Conservation (phyloP, 495 filamentous ascomycete species). For the Sporormia fimetaria region DNA sequence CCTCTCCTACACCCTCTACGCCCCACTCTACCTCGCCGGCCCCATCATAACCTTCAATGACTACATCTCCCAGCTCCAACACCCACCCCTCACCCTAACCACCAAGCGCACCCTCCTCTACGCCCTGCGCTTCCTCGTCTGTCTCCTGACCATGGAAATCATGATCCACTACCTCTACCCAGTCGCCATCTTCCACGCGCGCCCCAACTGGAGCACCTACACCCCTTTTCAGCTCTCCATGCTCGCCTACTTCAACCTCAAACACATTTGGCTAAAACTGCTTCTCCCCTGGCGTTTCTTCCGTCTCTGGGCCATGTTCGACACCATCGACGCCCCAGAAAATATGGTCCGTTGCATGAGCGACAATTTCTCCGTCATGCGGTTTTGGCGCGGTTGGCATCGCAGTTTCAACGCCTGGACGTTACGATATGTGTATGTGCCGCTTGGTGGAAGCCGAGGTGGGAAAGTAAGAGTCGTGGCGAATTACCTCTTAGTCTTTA, state of each 20-base stretch:
- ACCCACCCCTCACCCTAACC: slow-evolving; percentile 57
- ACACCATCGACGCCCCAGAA: slow-evolving; percentile 89
- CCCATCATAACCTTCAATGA: slow-evolving; percentile 98
- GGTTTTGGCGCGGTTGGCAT: slow-evolving; percentile 96
- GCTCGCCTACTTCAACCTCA: slow-evolving; percentile 91
- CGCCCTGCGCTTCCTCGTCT: slow-evolving; percentile 68
- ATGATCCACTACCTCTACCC: slow-evolving; percentile 90
- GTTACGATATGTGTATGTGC: slow-evolving; percentile 87
- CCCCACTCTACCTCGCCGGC: slow-evolving; percentile 82
- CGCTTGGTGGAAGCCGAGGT: slow-evolving; percentile 61
- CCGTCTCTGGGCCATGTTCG: slow-evolving; percentile 81
- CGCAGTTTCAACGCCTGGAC: slow-evolving; percentile 89
- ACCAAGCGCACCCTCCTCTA: slow-evolving; percentile 60
- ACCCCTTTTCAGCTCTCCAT: slow-evolving; percentile 80
- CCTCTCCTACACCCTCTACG: slow-evolving; percentile 77
- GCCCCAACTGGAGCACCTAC: slow-evolving; percentile 70
- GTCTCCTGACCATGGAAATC: slow-evolving; percentile 83
- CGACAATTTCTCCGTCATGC: slow-evolving; percentile 83
- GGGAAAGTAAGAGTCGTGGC: slow-evolving; percentile 41
- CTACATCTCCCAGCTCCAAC: slow-evolving; percentile 78
- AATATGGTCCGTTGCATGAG: slow-evolving; percentile 97
- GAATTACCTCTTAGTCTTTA: slow-evolving; percentile 82
- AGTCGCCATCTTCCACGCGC: slow-evolving; percentile 77
- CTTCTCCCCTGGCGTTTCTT: slow-evolving; percentile 96
- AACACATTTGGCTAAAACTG: slow-evolving; percentile 96